Percentiles rank a stretch among this genome's conserved stretches.
phyloP scores from a whole-genome alignment of 371 early-diverging fungal genomes.

The Syncephalastrum monosporum region DNA sequence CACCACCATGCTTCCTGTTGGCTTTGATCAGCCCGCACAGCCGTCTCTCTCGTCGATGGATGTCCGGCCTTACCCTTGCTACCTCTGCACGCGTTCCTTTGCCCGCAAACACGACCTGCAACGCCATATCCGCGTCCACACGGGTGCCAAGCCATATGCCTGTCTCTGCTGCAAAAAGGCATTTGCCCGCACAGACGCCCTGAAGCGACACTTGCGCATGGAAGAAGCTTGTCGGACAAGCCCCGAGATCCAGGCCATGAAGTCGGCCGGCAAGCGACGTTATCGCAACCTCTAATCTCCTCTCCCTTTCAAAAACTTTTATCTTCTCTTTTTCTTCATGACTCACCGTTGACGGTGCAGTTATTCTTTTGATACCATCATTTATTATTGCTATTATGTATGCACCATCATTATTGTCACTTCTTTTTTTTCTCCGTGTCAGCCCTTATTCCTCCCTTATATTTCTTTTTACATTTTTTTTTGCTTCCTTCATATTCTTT shows the following conservation, averaged over 20 bases:
- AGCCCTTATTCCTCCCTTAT: neutral
- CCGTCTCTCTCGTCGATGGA: neutral
- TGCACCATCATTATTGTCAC: neutral
- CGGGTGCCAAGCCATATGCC: constrained; percentile 62
- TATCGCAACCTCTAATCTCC: constrained; percentile 25
- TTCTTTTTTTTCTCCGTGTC: constrained; percentile 6
- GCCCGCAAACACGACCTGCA: constrained; percentile 69
- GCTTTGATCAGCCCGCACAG: neutral
- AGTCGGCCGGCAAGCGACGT: constrained; percentile 31
- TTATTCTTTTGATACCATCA: too few relatives aligned
- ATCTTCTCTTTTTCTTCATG: too few relatives aligned
- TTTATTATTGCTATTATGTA: too few relatives aligned
- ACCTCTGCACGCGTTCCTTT: constrained; percentile 33
- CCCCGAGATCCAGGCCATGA: constrained; percentile 46
- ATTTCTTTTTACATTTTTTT: constrained; percentile 3
- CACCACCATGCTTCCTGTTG: too few relatives aligned
- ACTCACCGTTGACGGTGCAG: too few relatives aligned
- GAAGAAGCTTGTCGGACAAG: constrained; percentile 54
- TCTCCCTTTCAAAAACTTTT: too few relatives aligned
- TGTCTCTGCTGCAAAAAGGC: constrained; percentile 62
- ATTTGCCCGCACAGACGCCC: constrained; percentile 70
- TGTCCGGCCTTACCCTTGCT: constrained; percentile 16
- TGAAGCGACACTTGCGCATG: constrained; percentile 62
- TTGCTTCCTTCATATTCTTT: neutral
- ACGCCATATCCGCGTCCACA: constrained; percentile 68